Evolutionary conservation across 2,329 filamentous ascomycete genomes (phyloP), one percentile per base, ranked within the genome.

Genomic region (Neopestalotiopsis rosae): DNA sequence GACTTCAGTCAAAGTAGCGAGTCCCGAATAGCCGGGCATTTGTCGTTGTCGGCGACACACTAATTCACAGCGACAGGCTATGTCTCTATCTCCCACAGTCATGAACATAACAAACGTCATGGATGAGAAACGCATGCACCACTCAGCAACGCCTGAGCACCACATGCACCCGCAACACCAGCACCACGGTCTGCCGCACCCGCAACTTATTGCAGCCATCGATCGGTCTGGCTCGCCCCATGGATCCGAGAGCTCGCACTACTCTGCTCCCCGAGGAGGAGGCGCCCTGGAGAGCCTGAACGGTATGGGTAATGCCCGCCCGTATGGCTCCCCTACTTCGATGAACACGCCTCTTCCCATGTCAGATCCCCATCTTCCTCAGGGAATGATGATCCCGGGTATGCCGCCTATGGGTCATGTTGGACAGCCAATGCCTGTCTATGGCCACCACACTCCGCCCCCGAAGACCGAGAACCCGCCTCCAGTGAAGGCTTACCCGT

Each of bases 401-500:
- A 80, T 84, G 72, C 80, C 82, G 3, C 74, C 76, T 1, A 76
- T 81, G 69, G 42, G 56, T 9, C 24, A 49, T 9, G 40, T 32
- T 17, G 69, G 72, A 38, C 73, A 77, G 65, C 74, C 74, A 5
- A 72, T 81, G 69, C 72, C 76, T 65, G 81, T 85, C 42, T 79
- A 80, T 67, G 78, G 77, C 0, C 74, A 81, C 76, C 74, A 81
- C 76, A 72, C 73, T 42, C 76, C 78, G 61, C 79, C 78, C 66
- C 78, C 77, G 32, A 74, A 64, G 38, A 64, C 76, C 5, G 78
- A 81, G 65, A 70, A 76, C 24, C 38, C 71, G 17, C 74, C 80
- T 20, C 81, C 85, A 1, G 76, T 80, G 12, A 89, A 98, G 82
- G 91, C 93, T 1, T 98, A 96, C 77, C 91, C 94, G 28, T 99